phyloP scores from a whole-genome alignment of 352 stramenopile species.

The Peronospora tabacina region DNA sequence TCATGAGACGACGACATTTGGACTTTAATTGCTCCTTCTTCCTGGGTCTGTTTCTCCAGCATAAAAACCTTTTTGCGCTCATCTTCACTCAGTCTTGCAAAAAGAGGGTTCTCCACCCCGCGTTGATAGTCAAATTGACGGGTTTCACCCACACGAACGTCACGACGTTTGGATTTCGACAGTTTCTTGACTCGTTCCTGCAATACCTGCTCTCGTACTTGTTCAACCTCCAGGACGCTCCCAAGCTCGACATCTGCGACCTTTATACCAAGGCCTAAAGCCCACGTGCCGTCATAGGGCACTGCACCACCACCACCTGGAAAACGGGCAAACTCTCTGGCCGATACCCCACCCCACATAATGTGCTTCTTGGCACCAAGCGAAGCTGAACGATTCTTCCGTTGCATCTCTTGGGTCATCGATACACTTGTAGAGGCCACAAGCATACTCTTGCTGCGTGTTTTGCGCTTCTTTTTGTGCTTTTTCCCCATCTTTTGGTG shows the following conservation, averaged over 20 bases:
- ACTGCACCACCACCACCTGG: conserved; percentile 65
- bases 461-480: conserved; percentile 63
- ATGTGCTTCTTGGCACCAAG: conserved; percentile 60
- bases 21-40: conserved; percentile 22
- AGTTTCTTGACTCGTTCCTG: conserved; percentile 52
- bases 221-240: conserved; percentile 61
- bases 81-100: conserved; percentile 54
- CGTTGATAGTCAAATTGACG: conserved; percentile 76
- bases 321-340: conserved; percentile 73
- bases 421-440: conserved; percentile 24
- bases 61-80: conserved; percentile 67
- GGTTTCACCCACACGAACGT: conserved; percentile 59
- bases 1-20: conserved; percentile 25
- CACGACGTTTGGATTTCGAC: conserved; percentile 46
- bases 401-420: conserved; percentile 15
- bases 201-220: conserved; percentile 41
- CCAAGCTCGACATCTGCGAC: conserved; percentile 61
- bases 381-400: conserved; percentile 59
- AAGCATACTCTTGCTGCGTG: conserved; percentile 65
- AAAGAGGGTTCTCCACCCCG: conserved; percentile 71
- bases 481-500: conserved; percentile 64
- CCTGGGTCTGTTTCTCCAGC: conserved; percentile 24
- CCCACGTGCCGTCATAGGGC: conserved; percentile 78
- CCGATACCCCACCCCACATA: conserved; percentile 64
- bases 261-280: conserved; percentile 55